phyloP scores from a whole-genome alignment of 345 rosid genomes.

The Populus deltoides region DNA sequence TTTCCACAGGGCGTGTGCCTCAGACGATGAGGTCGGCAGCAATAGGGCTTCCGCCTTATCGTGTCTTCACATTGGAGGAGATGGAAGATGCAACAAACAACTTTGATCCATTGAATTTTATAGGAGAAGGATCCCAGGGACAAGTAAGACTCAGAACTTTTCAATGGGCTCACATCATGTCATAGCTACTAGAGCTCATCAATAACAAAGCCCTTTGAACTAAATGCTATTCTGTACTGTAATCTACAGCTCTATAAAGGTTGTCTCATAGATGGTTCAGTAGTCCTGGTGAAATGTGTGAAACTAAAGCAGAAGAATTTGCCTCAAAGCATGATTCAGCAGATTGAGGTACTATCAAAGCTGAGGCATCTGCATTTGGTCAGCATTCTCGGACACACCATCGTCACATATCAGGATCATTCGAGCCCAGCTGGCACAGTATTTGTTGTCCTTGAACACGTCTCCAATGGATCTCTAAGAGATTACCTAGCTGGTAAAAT shows the following conservation, averaged over 20 bases:
- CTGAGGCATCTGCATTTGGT: slow-evolving; percentile 80
- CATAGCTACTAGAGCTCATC: neutral
- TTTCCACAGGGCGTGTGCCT: slow-evolving; percentile 68
- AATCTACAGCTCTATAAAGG: slow-evolving; percentile 66
- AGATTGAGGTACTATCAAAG: slow-evolving; percentile 77
- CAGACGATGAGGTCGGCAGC: slow-evolving; percentile 80
- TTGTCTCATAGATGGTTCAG: slow-evolving; percentile 57
- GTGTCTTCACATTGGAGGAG: slow-evolving; percentile 67
- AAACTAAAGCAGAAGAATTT: slow-evolving; percentile 66
- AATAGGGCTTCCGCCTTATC: slow-evolving; percentile 76
- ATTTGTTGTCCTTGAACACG: slow-evolving; percentile 66
- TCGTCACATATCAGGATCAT: slow-evolving; percentile 68
- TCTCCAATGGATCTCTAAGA: slow-evolving; percentile 62
- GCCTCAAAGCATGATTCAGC: slow-evolving; percentile 61
- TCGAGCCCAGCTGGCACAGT: slow-evolving; percentile 48
- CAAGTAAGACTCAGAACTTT: slow-evolving; percentile 35
- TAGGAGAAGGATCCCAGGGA: slow-evolving; percentile 55
- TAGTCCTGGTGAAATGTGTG: slow-evolving; percentile 60
- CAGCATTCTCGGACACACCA: slow-evolving; percentile 82
- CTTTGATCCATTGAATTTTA: slow-evolving; percentile 60
- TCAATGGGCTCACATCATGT: neutral
- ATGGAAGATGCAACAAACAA: slow-evolving; percentile 79
- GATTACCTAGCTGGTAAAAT: slow-evolving; percentile 63
- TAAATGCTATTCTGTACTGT: neutral
- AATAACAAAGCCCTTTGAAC: neutral